phyloP scores from a whole-genome alignment of 441 rosid species.

The Isatis lusitanica region DNA sequence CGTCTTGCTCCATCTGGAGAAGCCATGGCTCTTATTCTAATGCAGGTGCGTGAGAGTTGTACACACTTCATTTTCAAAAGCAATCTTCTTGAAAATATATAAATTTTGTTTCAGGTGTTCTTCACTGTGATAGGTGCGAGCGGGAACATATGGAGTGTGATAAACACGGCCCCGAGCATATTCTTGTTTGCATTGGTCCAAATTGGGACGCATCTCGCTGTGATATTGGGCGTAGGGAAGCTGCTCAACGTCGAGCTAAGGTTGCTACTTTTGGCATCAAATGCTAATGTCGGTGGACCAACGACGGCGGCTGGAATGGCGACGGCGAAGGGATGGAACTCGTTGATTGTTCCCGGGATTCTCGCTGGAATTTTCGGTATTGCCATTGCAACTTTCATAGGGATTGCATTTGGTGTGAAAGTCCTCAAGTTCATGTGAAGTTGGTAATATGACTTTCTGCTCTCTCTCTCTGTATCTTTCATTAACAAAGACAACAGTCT shows the following conservation, averaged over 20 bases:
- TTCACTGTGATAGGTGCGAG: conserved; percentile 84
- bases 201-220: conserved; percentile 65
- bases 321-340: conserved; percentile 81
- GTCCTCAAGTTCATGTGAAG: conserved; percentile 57
- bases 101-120: conserved; percentile 56
- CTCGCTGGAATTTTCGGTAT: conserved; percentile 84
- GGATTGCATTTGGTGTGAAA: conserved; percentile 58
- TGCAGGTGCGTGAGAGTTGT: conserved; percentile 57
- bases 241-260: conserved; percentile 59
- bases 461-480: conserved; percentile 8
- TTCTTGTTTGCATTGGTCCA: conserved; percentile 79
- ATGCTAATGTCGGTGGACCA: conserved; percentile 94
- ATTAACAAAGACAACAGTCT: background rate
- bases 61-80: background rate
- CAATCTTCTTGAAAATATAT: background rate
- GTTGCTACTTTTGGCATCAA: conserved; percentile 78
- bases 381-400: conserved; percentile 78
- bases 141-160: conserved; percentile 81
- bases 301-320: conserved; percentile 94
- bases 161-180: conserved; percentile 79
- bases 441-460: background rate
- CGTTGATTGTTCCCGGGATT: conserved; percentile 72
- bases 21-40: conserved; percentile 84
- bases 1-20: conserved; percentile 84
- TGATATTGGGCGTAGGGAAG: conserved; percentile 76